Base-by-base conservation (phyloP, 441 rosid genomes). In the Pelargonium citronellum region DNA sequence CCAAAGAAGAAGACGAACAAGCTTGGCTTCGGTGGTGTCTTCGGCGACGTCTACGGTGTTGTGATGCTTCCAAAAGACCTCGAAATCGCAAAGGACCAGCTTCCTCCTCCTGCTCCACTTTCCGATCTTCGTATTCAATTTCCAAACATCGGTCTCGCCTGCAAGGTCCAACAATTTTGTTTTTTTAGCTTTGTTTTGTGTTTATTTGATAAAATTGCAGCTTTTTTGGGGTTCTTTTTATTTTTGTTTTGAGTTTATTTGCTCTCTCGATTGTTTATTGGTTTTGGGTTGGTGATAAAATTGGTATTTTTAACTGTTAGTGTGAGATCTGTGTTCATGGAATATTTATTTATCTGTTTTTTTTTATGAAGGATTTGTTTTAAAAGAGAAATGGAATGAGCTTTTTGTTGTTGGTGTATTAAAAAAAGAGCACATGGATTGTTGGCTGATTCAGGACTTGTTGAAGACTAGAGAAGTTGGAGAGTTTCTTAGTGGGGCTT, bases 401-500 rank as follows among this genome's bases (percentile, higher is more conserved):
- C 55, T 47, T 47, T 47, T 47, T 47, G 39, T 34, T 47, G 53
- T 53, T 53, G 60, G 22, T 53, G 22, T 53, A 5, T 53, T 53
- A 53, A n/a, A 51, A 15, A 6, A 53, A n/a, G 60, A 34, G 6
- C 39, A 5, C 39, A 34, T 34, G 39, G 39, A 34, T 34, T 34
- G 60, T 11, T 11, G 16, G 60, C 19, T 77, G 71, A 76, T 73
- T 80, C 85, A 89, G 99, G 87, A 77, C 76, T 78, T 86, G 70
- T 70, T 85, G 77, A 86, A 73, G 76, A 79, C 84, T 65, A 89
- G 96, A 75, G 99, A 90, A 85, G 91, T 79, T 15, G 82, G 91
- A 22, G 99, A 95, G 75, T 95, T 95, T 82, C 87, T 92, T 62
- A 91, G 99, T 69, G 97, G 97, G 68, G 99, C 99, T 75, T 78